These are phyloP conservation scores for Alternaria consortialis DNA, from an alignment of 2,329 filamentous ascomycete genomes.

Conservation along the genomic window DNA sequence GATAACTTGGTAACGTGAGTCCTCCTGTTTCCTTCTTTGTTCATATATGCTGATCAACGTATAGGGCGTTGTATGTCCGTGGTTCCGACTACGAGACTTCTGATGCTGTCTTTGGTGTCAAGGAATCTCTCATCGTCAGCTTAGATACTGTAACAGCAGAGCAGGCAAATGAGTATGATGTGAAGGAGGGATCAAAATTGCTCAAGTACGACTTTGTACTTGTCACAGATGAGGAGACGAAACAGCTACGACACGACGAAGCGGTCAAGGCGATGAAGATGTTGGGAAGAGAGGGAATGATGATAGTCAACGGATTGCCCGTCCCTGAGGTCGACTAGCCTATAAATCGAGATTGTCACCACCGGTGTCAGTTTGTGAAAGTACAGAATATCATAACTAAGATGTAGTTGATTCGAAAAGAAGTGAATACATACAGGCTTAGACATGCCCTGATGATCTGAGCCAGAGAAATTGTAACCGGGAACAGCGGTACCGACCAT, in stretches of 20 bases:
- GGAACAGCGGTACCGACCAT: not conserved
- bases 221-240: conserved; percentile 74
- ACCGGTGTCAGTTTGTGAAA: not conserved
- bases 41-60: not conserved
- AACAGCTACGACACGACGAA: conserved; percentile 70
- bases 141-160: conserved; percentile 39
- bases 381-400: not conserved
- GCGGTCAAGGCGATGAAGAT: conserved; percentile 73
- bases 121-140: conserved; percentile 70
- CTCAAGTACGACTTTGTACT: conserved; percentile 81
- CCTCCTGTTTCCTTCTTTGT: not conserved
- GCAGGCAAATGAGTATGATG: conserved; percentile 58
- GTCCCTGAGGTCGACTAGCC: conserved; percentile 71
- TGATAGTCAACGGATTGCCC: conserved; percentile 78
- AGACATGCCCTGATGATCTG: not conserved
- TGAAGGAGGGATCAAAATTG: conserved; percentile 69
- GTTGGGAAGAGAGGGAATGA: conserved; percentile 71
- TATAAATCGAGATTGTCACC: not conserved
- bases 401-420: not conserved
- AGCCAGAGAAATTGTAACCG: not conserved
- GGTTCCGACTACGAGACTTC: conserved; percentile 83
- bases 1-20: conserved; percentile 85
- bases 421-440: not conserved
- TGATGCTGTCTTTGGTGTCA: conserved; percentile 88
- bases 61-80: conserved; percentile 77